These are phyloP conservation scores for Epichloe sibirici DNA, from an alignment of 2,329 filamentous ascomycete species.

Conservation along the genomic window DNA sequence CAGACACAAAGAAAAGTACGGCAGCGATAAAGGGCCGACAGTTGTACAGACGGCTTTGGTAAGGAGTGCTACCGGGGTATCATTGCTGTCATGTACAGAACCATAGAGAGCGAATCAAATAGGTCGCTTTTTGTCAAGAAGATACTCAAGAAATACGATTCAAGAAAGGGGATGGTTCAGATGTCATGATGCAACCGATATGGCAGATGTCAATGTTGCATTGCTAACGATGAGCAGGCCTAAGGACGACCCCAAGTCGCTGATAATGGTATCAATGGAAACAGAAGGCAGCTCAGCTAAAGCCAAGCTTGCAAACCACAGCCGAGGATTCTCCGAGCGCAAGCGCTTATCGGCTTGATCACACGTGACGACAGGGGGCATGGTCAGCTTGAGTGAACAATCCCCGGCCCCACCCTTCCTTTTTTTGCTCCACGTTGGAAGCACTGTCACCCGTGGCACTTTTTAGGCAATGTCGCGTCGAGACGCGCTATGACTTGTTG, in stretches of 20 bases:
- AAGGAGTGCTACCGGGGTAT: constrained; percentile 32
- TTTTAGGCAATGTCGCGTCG: neutral
- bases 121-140: neutral
- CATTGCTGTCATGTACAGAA: constrained; percentile 26
- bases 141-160: neutral
- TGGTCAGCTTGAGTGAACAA: too few species aligned
- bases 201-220: neutral
- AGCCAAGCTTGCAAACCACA: neutral
- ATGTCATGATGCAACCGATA: neutral
- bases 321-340: constrained; percentile 9
- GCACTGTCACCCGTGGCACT: neutral
- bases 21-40: constrained; percentile 16
- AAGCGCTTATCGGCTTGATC: neutral
- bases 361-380: constrained; percentile 11
- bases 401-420: neutral
- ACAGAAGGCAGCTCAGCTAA: neutral
- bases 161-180: neutral
- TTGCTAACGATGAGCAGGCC: neutral
- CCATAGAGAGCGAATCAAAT: neutral
- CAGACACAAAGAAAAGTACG: neutral
- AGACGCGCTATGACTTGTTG: neutral
- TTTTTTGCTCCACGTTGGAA: constrained; percentile 12
- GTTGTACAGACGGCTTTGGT: constrained; percentile 21
- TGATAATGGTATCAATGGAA: neutral
- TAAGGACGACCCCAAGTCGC: neutral